Percentiles rank a stretch among this genome's conserved stretches.
These are phyloP conservation scores for Hordeum marinum DNA, from an alignment of 176 grass and related monocot species.

Conservation along the genomic window DNA sequence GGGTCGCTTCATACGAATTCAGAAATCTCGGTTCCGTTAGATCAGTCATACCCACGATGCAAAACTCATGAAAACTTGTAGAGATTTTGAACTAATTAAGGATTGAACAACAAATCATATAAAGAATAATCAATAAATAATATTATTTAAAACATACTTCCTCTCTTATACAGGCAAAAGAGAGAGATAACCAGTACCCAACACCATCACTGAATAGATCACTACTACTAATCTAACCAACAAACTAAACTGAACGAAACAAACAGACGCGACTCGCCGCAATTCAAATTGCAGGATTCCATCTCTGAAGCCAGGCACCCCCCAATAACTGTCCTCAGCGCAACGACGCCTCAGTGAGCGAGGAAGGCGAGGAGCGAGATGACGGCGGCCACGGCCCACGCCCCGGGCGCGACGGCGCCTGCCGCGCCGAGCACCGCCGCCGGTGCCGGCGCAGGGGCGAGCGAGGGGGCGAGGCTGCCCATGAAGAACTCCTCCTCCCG, in stretches of 20 bases:
- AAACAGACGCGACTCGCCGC: constrained; percentile 10
- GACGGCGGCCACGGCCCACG: constrained; percentile 44
- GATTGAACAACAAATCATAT: neutral
- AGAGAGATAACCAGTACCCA: constrained; percentile 38
- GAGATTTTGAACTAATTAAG: neutral
- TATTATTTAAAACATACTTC: constrained; percentile 14
- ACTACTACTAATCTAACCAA: constrained; percentile 1
- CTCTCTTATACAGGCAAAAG: constrained; percentile 79
- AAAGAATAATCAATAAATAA: constrained; percentile 42
- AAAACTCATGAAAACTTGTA: too few species aligned
- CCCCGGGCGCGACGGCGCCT: constrained; percentile 24
- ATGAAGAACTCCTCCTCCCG: constrained; percentile 24
- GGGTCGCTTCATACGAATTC: too few species aligned
- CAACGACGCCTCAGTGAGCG: constrained; percentile 19
- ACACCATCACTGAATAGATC: neutral
- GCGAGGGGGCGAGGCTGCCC: constrained; percentile 43
- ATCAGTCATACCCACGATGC: too few species aligned
- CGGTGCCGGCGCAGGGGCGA: constrained; percentile 41
- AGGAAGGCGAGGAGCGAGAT: constrained; percentile 50
- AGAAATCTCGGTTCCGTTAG: too few species aligned
- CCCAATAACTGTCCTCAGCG: neutral
- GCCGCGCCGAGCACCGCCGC: neutral
- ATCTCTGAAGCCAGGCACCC: neutral
- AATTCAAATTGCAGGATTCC: constrained; percentile 38
- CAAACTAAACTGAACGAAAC: constrained; percentile 18